Evolutionary conservation across 164 flowering plant genomes (phyloP).

Genomic region (Euptelea pleiosperma): DNA sequence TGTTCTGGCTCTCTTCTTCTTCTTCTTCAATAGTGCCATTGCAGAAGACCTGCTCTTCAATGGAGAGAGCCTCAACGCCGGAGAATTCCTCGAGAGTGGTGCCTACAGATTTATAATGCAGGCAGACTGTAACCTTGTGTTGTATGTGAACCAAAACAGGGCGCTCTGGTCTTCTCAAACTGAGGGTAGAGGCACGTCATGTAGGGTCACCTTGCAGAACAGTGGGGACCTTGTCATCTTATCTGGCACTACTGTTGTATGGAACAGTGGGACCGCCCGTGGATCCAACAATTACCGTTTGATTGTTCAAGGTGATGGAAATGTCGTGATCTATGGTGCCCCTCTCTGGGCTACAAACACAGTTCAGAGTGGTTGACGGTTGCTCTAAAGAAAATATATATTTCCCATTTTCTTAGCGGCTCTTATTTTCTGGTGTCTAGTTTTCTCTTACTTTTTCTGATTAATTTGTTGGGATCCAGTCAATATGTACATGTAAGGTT

Average conservation of each 20-base stretch:
- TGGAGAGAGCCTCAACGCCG: slow-evolving; percentile 16
- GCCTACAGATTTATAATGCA: slow-evolving; percentile 21
- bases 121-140: slow-evolving; percentile 20
- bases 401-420: too few species aligned
- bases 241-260: slow-evolving; percentile 13
- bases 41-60: slow-evolving; percentile 17
- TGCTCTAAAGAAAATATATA: too few species aligned
- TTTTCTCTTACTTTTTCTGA: too few species aligned
- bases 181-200: slow-evolving; percentile 7
- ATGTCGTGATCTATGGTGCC: slow-evolving; percentile 26
- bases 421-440: too few species aligned
- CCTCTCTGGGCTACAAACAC: slow-evolving; percentile 30
- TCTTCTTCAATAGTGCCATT: neutral
- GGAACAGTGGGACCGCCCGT: slow-evolving; percentile 15
- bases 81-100: slow-evolving; percentile 17
- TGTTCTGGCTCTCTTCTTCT: neutral
- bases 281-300: slow-evolving; percentile 23
- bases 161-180: slow-evolving; percentile 15
- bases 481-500: too few species aligned
- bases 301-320: slow-evolving; percentile 25
- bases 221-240: slow-evolving; percentile 19
- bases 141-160: slow-evolving; percentile 12
- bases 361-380: slow-evolving; percentile 8
- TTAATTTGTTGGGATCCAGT: too few species aligned
- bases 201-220: slow-evolving; percentile 9